phyloP scores from a whole-genome alignment of 129 eudicot genomes.

The Helianthus tuberosus region DNA sequence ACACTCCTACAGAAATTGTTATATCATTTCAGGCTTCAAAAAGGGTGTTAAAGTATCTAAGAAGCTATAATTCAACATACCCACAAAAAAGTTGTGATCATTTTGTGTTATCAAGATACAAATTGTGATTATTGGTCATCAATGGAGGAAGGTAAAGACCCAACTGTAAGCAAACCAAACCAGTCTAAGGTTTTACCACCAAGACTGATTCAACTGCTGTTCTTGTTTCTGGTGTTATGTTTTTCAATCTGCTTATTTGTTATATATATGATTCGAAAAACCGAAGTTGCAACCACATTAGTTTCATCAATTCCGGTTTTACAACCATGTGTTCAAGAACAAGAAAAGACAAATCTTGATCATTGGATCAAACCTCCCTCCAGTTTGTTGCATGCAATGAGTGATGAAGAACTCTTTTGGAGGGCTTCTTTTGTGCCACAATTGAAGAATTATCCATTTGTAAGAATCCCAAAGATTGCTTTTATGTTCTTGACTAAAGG shows the following conservation, averaged over 20 bases:
- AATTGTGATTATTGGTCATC: constrained; percentile 23
- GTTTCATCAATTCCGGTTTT: constrained; percentile 43
- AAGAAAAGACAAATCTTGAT: constrained; percentile 39
- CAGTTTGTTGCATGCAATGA: constrained; percentile 67
- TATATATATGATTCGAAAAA: constrained; percentile 61
- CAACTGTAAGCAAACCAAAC: constrained; percentile 42
- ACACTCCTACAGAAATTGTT: constrained; percentile 1
- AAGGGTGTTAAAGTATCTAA: constrained; percentile 23
- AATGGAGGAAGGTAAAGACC: constrained; percentile 85
- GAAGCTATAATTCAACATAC: constrained; percentile 27
- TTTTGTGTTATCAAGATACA: constrained; percentile 29
- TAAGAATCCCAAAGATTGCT: constrained; percentile 83
- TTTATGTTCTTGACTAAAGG: constrained; percentile 99
- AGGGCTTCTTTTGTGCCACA: constrained; percentile 81
- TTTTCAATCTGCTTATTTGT: constrained; percentile 58
- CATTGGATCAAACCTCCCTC: constrained; percentile 72
- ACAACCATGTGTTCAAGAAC: constrained; percentile 48
- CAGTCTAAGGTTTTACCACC: constrained; percentile 78
- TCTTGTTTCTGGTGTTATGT: constrained; percentile 64
- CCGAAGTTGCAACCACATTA: constrained; percentile 45
- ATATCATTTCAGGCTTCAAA: constrained; percentile 34
- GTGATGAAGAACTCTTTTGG: constrained; percentile 81
- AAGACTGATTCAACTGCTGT: constrained; percentile 62
- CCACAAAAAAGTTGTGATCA: constrained; percentile 14
- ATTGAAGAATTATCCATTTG: constrained; percentile 69